A percentile compares a stretch with the other conserved stretches of the same genome.
These are phyloP conservation scores for Candida freyschussii DNA, from an alignment of 1,139 yeast species.

Conservation along the genomic window DNA sequence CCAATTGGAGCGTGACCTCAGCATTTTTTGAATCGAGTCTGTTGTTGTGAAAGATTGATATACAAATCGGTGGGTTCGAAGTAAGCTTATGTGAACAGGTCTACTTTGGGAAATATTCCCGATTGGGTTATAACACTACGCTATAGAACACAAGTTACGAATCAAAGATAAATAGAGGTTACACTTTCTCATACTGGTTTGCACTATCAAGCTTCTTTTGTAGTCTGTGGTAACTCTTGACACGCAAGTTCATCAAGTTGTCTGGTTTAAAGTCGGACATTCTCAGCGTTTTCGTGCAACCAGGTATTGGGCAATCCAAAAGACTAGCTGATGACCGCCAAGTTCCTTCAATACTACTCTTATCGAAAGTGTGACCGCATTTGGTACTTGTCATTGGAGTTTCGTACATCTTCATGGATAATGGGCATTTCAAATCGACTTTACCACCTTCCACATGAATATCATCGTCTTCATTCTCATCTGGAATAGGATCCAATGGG, in stretches of 20 bases:
- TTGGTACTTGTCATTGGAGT: constrained; percentile 48
- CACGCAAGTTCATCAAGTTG: constrained; percentile 45
- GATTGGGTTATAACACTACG: no score
- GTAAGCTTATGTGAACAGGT: no score
- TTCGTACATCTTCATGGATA: constrained; percentile 46
- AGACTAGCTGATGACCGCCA: constrained; percentile 16
- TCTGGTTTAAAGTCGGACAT: constrained; percentile 37
- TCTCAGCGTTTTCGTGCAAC: constrained; percentile 15
- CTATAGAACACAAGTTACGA: no score
- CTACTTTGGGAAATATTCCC: no score
- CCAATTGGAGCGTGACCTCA: no score
- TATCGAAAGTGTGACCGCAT: constrained; percentile 63
- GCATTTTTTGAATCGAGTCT: no score
- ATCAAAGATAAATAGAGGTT: no score
- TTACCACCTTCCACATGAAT: constrained; percentile 63
- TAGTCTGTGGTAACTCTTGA: constrained; percentile 32
- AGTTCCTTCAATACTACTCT: constrained; percentile 36
- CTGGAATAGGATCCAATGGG: constrained; percentile 32
- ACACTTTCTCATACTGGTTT: constrained; percentile 11
- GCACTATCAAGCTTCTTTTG: constrained; percentile 8
- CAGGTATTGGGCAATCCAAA: constrained; percentile 22
- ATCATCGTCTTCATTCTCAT: constrained; percentile 43
- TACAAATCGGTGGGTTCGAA: no score
- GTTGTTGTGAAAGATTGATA: no score
- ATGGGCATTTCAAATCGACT: constrained; percentile 60